These are phyloP conservation scores for Tricholoma bakamatsutake DNA, from an alignment of 768 basidiomycete genomes.

Conservation along the genomic window DNA sequence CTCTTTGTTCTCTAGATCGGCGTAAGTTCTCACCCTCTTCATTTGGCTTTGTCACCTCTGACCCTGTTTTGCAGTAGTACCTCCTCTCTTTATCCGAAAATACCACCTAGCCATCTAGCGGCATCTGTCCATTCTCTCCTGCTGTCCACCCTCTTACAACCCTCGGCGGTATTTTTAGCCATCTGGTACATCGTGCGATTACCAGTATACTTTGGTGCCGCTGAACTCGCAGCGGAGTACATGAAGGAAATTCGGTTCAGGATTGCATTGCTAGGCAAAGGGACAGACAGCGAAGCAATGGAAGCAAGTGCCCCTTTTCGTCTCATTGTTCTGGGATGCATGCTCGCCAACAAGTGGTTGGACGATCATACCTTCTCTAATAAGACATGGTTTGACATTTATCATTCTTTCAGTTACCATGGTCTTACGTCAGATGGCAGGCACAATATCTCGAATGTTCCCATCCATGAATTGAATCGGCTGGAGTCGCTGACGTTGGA, in stretches of 20 bases:
- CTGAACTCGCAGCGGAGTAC: conserved; percentile 44
- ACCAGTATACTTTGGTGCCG: conserved; percentile 59
- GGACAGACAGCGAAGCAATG: conserved; percentile 40
- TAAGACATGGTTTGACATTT: conserved; percentile 67
- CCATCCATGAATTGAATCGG: conserved; percentile 61
- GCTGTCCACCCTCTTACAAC: conserved; percentile 75
- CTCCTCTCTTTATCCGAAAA: conserved; percentile 34
- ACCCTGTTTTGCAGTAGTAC: conserved; percentile 20
- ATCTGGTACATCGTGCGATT: conserved; percentile 80
- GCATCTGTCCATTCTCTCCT: conserved; percentile 65
- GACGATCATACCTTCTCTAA: conserved; percentile 88
- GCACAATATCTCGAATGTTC: conserved; percentile 77
- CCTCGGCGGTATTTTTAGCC: conserved; percentile 72
- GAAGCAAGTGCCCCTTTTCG: conserved; percentile 67
- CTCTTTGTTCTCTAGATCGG: conserved; percentile 41
- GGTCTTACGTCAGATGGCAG: conserved; percentile 29
- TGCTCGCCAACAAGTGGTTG: conserved; percentile 86
- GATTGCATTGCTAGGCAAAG: conserved; percentile 48
- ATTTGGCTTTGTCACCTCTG: conserved; percentile 2
- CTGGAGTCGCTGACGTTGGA: conserved; percentile 69
- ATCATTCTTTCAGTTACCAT: conserved; percentile 1
- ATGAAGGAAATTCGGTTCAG: conserved; percentile 61
- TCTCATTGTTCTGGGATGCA: conserved; percentile 71
- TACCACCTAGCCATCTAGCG: conserved; percentile 50
- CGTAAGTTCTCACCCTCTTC: conserved; percentile 37